Base-by-base conservation (phyloP, 2,329 filamentous ascomycete genomes). In the Dactylonectria estremocensis region DNA sequence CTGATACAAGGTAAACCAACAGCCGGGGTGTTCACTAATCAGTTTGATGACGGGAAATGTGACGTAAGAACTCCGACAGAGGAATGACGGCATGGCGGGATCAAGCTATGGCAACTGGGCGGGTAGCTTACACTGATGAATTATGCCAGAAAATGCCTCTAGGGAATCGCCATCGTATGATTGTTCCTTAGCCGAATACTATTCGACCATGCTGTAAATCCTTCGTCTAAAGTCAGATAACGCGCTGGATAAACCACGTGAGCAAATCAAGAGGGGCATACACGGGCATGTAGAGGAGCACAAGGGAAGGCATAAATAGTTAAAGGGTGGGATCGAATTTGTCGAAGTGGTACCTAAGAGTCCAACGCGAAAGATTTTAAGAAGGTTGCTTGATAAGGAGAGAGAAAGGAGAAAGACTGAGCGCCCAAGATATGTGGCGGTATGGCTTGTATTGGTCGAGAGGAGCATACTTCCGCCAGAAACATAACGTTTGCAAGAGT, bases 21-120 rank as follows among this genome's bases (percentile, higher is more conserved):
- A 40, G 35, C 35, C 35, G 35, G 35, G 35, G 11, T 3, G 54
- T 57, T 57, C 54, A 57, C 24, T 57, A 57, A 57, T 57, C 54
- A 40, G 31, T 16, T 24, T 24, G 9, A 3, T n/a, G 24, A 20
- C 33, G 10, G 14, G 45, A 24, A 46, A 16, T n/a, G 10, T 46
- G 37, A 20, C 54, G 24, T 57, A 57, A 46, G 16, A 57, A 46
- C 54, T 57, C 54, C 54, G 54, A 45, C 16, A 1, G 16, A 31
- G 16, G 24, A 24, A 33, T 45, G 5, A 13, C 35, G 13, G 35
- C 35, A 40, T 40, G 35, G 3, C 13, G 35, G 35, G 13, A 40
- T 40, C 35, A 13, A 40, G 35, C 13, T 40, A 40, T 40, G 10
- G 35, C 13, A 16, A 16, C 35, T 40, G 35, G 13, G 35, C 13